Conservation (phyloP, 2,329 filamentous ascomycete species). For the Bipolaris oryzae region DNA sequence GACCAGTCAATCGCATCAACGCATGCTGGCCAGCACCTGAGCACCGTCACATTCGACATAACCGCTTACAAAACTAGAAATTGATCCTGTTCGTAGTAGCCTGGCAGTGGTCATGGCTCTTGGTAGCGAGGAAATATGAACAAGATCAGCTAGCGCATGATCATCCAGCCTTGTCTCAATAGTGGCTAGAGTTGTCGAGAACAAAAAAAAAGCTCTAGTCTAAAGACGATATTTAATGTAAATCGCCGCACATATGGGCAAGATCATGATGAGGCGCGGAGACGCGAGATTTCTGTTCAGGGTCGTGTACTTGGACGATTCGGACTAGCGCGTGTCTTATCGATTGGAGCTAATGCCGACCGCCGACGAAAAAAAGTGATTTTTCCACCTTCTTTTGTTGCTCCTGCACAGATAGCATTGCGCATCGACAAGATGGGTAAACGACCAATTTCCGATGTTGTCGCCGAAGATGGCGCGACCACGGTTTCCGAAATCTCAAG, state of each 20-base stretch:
- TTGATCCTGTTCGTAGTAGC: neutral
- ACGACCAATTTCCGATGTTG: constrained; percentile 43
- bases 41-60: constrained; percentile 46
- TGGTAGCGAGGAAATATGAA: neutral
- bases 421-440: constrained; percentile 42
- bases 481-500: constrained; percentile 34
- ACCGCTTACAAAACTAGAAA: constrained; percentile 1
- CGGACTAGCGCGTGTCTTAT: constrained; percentile 21
- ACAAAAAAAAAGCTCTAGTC: neutral
- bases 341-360: constrained; percentile 23
- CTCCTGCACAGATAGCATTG: constrained; percentile 4
- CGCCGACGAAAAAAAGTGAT: constrained; percentile 25
- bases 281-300: constrained; percentile 7
- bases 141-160: constrained; percentile 4
- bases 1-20: constrained; percentile 64
- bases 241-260: neutral
- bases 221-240: neutral
- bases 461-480: constrained; percentile 33
- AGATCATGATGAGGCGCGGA: neutral
- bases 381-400: constrained; percentile 16
- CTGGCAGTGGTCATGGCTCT: constrained; percentile 11
- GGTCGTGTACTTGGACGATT: constrained; percentile 5
- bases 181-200: neutral
- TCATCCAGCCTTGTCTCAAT: neutral
- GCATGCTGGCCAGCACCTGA: constrained; percentile 57